These are phyloP conservation scores for Solanum tarijense DNA, from an alignment of 257 asterid genomes.

Conservation along the genomic window DNA sequence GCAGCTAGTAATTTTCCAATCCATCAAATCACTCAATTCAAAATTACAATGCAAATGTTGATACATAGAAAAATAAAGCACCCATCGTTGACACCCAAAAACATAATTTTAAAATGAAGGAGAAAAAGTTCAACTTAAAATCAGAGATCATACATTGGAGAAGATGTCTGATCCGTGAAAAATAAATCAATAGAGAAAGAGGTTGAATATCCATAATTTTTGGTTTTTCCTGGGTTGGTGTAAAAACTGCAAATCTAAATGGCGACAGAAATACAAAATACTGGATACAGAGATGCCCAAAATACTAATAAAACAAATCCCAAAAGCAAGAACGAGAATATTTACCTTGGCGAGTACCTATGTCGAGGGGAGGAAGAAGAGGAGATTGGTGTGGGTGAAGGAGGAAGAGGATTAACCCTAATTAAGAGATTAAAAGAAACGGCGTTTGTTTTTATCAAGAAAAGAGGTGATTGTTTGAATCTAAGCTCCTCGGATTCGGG, in stretches of 20 bases:
- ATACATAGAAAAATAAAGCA: constrained; percentile 6
- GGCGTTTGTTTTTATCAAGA: not conserved
- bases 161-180: not conserved
- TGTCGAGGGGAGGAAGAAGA: not conserved
- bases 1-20: not conserved
- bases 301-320: not conserved
- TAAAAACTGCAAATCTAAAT: not conserved
- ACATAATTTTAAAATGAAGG: not conserved
- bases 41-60: constrained; percentile 41
- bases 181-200: not conserved
- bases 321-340: not conserved
- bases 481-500: not conserved
- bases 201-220: not conserved
- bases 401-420: not conserved
- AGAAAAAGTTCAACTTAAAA: constrained; percentile 1
- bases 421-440: not conserved
- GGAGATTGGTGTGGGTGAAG: not conserved
- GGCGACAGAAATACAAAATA: not conserved
- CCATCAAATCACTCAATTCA: constrained; percentile 32
- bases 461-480: not conserved
- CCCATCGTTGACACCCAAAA: not conserved
- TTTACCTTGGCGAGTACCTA: not conserved
- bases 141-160: not conserved
- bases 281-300: not conserved
- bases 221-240: not conserved